Conservation (phyloP, 108 stramenopile genomes). For the Pseudonitzschia multistriata region DNA sequence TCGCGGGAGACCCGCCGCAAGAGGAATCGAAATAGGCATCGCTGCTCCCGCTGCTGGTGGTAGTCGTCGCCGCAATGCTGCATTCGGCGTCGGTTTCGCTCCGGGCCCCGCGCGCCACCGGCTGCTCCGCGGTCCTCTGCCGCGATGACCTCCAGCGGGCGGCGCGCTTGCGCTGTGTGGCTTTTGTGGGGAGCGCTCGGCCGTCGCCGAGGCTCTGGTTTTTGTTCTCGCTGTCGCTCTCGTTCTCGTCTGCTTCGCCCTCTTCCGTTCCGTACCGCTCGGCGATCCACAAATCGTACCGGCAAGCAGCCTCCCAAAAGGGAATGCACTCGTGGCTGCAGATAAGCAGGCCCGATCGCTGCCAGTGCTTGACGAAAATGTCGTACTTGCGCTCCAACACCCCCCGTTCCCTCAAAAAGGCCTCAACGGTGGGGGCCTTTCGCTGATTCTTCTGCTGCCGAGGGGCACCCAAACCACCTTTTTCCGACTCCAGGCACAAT, state of each 20-base stretch:
- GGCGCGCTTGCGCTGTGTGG: no score
- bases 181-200: no score
- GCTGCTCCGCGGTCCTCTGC: no score
- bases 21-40: no score
- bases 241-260: background rate
- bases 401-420: background rate
- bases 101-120: no score
- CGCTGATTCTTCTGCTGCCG: background rate
- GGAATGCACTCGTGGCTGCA: background rate
- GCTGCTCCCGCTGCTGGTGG: no score
- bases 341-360: background rate
- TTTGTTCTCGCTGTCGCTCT: background rate
- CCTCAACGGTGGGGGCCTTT: background rate
- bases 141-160: no score
- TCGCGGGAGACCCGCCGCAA: no score
- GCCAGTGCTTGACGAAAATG: conserved; percentile 7
- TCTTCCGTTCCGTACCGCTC: background rate
- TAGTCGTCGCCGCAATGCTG: no score
- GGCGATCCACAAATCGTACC: background rate
- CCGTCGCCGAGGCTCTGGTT: no score
- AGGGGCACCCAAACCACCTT: background rate
- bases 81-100: no score
- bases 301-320: background rate
- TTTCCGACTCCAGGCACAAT: background rate
- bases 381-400: background rate